These are phyloP conservation scores for Hyphopichia khmerensis DNA, from an alignment of 1,139 yeast genomes.

Conservation along the genomic window DNA sequence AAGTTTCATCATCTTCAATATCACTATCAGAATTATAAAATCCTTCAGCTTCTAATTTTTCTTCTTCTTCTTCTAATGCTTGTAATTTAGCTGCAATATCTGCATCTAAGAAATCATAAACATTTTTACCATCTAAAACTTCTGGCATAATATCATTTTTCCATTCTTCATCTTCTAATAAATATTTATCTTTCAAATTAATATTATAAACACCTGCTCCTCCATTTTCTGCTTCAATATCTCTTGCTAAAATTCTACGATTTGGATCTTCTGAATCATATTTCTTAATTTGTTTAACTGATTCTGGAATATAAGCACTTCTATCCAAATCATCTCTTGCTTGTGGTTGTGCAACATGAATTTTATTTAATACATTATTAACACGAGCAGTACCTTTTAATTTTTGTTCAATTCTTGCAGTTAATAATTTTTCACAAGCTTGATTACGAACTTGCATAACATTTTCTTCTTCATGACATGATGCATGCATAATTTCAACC, in stretches of 20 bases:
- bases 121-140: slow-evolving; percentile 91
- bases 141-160: slow-evolving; percentile 97
- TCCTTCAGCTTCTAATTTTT: slow-evolving; percentile 87
- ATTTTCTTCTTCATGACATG: slow-evolving; percentile 93
- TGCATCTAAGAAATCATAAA: slow-evolving; percentile 94
- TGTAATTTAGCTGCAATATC: slow-evolving; percentile 91
- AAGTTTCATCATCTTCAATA: slow-evolving; percentile 59
- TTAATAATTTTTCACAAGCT: slow-evolving; percentile 94
- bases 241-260: slow-evolving; percentile 80
- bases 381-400: slow-evolving; percentile 92
- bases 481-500: slow-evolving; percentile 88
- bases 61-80: slow-evolving; percentile 97
- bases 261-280: slow-evolving; percentile 81
- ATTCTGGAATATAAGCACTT: slow-evolving; percentile 80
- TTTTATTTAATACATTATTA: slow-evolving; percentile 85
- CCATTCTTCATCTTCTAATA: slow-evolving; percentile 96
- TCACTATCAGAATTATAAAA: slow-evolving; percentile 91
- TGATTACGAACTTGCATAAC: slow-evolving; percentile 95
- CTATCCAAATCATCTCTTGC: slow-evolving; percentile 84
- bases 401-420: slow-evolving; percentile 96
- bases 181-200: slow-evolving; percentile 86
- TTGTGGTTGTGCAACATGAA: slow-evolving; percentile 90
- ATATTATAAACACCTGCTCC: slow-evolving; percentile 98
- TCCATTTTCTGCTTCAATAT: slow-evolving; percentile 90
- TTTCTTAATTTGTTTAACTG: slow-evolving; percentile 54